Conservation (phyloP, 805 yeast species). For the Yarrowia osloensis region DNA sequence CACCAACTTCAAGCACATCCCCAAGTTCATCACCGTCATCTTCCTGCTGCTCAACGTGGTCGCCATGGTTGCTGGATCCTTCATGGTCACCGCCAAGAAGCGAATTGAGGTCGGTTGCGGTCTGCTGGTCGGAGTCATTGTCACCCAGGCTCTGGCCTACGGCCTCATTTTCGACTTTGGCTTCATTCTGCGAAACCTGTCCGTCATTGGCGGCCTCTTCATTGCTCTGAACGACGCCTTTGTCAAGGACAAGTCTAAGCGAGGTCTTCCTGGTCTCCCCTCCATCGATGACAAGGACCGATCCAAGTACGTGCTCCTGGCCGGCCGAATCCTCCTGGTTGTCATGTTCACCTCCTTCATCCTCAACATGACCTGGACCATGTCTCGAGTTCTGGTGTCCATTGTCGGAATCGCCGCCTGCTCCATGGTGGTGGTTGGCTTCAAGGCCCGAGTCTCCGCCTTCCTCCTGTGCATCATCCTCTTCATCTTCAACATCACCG, state of each 20-base stretch:
- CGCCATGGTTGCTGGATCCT: constrained; percentile 72
- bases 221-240: constrained; percentile 85
- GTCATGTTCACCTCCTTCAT: constrained; percentile 84
- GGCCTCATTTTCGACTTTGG: constrained; percentile 80
- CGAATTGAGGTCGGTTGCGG: constrained; percentile 69
- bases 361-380: constrained; percentile 65
- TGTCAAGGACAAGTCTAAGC: constrained; percentile 69
- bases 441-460: constrained; percentile 88
- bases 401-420: constrained; percentile 70
- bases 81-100: constrained; percentile 67
- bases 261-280: constrained; percentile 73
- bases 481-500: constrained; percentile 70
- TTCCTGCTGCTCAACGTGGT: constrained; percentile 65
- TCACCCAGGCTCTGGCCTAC: constrained; percentile 82
- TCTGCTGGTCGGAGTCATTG: constrained; percentile 66
- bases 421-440: constrained; percentile 82
- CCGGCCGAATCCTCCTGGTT: constrained; percentile 84
- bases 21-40: constrained; percentile 73
- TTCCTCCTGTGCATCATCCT: constrained; percentile 63
- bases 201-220: constrained; percentile 89
- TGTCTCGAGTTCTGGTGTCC: constrained; percentile 63
- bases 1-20: constrained; percentile 74
- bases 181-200: constrained; percentile 82
- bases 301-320: constrained; percentile 78
- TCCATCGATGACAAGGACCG: constrained; percentile 67